These are phyloP conservation scores for Borealophlyctis nickersoniae DNA, from an alignment of 192 early-diverging fungal genomes.

Conservation along the genomic window DNA sequence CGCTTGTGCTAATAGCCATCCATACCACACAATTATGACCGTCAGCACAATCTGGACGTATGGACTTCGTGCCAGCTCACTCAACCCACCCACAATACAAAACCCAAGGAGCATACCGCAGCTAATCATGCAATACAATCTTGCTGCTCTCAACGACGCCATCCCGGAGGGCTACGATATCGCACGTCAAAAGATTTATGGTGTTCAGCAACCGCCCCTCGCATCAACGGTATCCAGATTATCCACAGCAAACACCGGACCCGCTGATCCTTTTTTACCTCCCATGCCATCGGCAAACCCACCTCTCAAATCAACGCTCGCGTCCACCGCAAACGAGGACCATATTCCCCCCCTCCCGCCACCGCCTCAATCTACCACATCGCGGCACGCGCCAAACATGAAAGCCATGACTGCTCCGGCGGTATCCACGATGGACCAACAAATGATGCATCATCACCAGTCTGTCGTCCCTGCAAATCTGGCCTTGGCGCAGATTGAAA, in stretches of 20 bases:
- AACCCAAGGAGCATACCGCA: too few relatives aligned
- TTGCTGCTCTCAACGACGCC: background rate
- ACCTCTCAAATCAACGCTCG: background rate
- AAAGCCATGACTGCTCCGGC: background rate
- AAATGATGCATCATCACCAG: background rate
- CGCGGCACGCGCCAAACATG: background rate
- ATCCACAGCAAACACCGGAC: background rate
- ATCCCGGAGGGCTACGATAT: background rate
- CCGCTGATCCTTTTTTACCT: background rate
- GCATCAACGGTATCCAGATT: background rate
- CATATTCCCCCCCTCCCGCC: background rate
- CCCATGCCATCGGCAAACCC: too few relatives aligned
- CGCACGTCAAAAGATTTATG: background rate
- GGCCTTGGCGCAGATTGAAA: slow-evolving; percentile 29
- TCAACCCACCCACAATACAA: too few relatives aligned
- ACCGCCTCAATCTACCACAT: background rate
- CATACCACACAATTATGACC: too few relatives aligned
- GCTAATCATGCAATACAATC: background rate
- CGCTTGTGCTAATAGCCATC: too few relatives aligned
- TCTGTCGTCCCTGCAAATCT: background rate
- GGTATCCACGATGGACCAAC: background rate
- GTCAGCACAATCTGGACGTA: too few relatives aligned
- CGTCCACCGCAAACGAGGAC: background rate
- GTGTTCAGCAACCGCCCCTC: background rate
- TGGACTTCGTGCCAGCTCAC: too few relatives aligned